Conservation (phyloP, 2,329 filamentous ascomycete species). For the Colletotrichum graminicola region DNA sequence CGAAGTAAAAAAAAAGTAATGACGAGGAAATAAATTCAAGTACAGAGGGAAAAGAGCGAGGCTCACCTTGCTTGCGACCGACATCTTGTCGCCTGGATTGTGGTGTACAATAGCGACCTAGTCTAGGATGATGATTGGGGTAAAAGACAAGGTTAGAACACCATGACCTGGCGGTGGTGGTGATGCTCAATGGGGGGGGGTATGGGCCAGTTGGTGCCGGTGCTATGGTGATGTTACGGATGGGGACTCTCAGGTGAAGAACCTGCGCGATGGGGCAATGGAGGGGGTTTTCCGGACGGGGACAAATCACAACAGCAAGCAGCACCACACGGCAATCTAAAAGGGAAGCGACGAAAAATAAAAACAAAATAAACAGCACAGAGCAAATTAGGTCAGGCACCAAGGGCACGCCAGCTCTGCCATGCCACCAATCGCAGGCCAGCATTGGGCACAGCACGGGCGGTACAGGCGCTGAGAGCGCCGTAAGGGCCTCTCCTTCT, state of each 20-base stretch:
- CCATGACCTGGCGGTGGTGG: conserved; percentile 43
- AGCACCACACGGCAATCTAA: conserved; percentile 2
- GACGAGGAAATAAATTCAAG: conserved; percentile 16
- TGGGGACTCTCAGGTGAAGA: conserved; percentile 41
- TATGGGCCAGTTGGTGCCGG: conserved; percentile 40
- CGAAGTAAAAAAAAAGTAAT: conserved; percentile 10
- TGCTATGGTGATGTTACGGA: conserved; percentile 40
- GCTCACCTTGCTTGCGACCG: conserved; percentile 44
- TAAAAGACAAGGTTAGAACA: conserved; percentile 44
- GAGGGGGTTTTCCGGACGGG: conserved; percentile 21
- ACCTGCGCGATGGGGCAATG: conserved; percentile 44
- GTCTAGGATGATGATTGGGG: conserved; percentile 44
- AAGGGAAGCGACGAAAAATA: conserved; percentile 18
- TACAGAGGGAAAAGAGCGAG: conserved; percentile 19
- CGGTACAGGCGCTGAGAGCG: neutral
- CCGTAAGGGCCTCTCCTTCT: neutral
- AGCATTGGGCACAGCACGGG: conserved; percentile 7
- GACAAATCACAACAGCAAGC: conserved; percentile 38
- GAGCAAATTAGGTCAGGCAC: conserved; percentile 39
- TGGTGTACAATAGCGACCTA: conserved; percentile 45
- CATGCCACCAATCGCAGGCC: conserved; percentile 25
- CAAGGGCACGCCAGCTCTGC: conserved; percentile 26
- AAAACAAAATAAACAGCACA: conserved; percentile 5
- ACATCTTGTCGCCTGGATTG: conserved; percentile 46
- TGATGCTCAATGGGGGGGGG: conserved; percentile 40